Conservation (phyloP, 2,329 filamentous ascomycete species). For the Phoma sp. region DNA sequence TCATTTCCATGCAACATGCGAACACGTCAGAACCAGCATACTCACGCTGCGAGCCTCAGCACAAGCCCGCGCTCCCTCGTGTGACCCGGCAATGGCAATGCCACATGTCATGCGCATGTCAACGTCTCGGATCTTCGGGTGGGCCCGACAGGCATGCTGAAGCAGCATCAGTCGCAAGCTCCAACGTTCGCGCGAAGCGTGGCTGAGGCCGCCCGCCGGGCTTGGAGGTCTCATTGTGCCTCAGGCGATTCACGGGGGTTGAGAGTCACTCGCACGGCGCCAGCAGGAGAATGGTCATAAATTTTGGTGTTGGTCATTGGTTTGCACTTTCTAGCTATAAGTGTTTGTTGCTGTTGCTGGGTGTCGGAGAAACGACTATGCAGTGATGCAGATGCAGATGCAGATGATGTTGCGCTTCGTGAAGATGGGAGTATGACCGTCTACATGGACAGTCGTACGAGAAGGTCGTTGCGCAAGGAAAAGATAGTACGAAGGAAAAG, state of each 20-base stretch:
- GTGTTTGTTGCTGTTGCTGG: too few species aligned
- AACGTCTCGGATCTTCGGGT: neutral
- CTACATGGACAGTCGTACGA: conserved; percentile 9
- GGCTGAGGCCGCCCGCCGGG: conserved; percentile 12
- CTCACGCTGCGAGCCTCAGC: too few species aligned
- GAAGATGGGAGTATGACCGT: neutral
- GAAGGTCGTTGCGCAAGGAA: conserved; percentile 9
- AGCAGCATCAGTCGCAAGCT: conserved; percentile 6
- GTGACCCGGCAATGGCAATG: too few species aligned
- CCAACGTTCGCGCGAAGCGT: conserved; percentile 1
- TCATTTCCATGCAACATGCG: too few species aligned
- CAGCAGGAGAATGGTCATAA: neutral
- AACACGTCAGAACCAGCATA: too few species aligned
- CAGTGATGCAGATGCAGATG: neutral
- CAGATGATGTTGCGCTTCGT: conserved; percentile 9
- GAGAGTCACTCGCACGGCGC: too few species aligned
- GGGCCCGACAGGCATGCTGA: conserved; percentile 4
- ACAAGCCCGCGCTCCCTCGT: too few species aligned
- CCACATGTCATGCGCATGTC: neutral
- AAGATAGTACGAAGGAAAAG: neutral
- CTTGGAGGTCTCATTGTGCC: neutral
- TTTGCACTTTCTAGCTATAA: too few species aligned
- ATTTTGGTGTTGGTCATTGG: conserved; percentile 8
- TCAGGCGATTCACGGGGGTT: too few species aligned
- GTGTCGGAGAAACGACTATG: too few species aligned